Evolutionary conservation across 2,329 filamentous ascomycete genomes (phyloP).

Genomic region (Cladosporium sphaerospermum): DNA sequence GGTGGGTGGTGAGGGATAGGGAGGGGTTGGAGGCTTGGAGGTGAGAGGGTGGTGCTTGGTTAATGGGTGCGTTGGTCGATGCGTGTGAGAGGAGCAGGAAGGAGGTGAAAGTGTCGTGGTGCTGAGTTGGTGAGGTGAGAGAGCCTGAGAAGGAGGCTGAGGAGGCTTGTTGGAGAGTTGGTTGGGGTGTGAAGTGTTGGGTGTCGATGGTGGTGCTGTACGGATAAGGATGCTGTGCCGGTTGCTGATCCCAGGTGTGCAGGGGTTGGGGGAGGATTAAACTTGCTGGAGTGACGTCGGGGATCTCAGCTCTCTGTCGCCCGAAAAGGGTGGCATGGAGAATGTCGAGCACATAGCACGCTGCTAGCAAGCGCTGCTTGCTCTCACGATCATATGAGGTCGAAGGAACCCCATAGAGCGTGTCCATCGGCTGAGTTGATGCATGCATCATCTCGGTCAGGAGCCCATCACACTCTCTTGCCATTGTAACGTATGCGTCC

Average conservation of each 20-base stretch:
- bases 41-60: neutral
- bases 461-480: conserved; percentile 23
- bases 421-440: neutral
- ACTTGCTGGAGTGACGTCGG: conserved; percentile 19
- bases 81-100: neutral
- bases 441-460: conserved; percentile 22
- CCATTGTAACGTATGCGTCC: conserved; percentile 32
- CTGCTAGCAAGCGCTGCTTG: conserved; percentile 28
- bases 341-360: conserved; percentile 38
- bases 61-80: neutral
- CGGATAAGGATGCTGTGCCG: neutral
- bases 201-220: too few relatives aligned
- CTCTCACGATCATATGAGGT: neutral
- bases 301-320: conserved; percentile 10
- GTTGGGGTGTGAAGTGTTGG: too few relatives aligned
- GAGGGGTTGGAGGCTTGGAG: neutral
- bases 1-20: neutral
- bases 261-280: conserved; percentile 34
- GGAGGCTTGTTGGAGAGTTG: too few relatives aligned
- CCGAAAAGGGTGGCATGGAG: conserved; percentile 32
- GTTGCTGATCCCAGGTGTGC: conserved; percentile 31
- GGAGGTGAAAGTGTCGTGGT: neutral
- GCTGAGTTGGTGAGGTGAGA: too few relatives aligned
- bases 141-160: too few relatives aligned
- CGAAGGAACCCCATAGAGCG: neutral